These are phyloP conservation scores for Fusarium floridanum DNA, from an alignment of 2,329 filamentous ascomycete species.

Conservation along the genomic window DNA sequence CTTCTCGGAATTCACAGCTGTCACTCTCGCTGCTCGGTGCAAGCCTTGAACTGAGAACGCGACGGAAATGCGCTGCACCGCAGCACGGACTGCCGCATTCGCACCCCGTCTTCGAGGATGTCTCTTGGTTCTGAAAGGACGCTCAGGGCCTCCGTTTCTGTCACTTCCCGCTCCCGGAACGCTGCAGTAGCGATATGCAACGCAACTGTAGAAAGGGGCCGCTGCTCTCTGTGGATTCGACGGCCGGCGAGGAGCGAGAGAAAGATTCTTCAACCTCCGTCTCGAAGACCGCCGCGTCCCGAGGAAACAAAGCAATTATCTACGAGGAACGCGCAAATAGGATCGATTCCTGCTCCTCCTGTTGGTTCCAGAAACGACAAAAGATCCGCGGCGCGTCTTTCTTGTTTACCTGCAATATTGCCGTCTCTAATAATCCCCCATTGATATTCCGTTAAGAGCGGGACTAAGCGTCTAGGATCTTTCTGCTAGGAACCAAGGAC, in stretches of 20 bases:
- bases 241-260: background rate
- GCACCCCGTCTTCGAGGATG: conserved; percentile 23
- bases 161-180: conserved; percentile 40
- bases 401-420: conserved; percentile 16
- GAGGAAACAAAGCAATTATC: conserved; percentile 15
- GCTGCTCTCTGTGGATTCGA: conserved; percentile 18
- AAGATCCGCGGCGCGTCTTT: conserved; percentile 1
- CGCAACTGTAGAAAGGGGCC: conserved; percentile 36
- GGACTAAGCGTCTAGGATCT: conserved; percentile 15
- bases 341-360: background rate
- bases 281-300: background rate
- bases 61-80: conserved; percentile 17
- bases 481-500: conserved; percentile 18
- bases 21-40: conserved; percentile 29
- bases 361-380: conserved; percentile 9
- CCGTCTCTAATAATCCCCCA: background rate
- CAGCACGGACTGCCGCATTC: conserved; percentile 32
- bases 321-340: background rate
- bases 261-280: conserved; percentile 4
- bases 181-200: conserved; percentile 41
- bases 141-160: conserved; percentile 35
- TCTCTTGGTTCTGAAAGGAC: conserved; percentile 19
- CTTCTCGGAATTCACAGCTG: conserved; percentile 12
- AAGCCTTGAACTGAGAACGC: conserved; percentile 25
- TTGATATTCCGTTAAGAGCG: conserved; percentile 12